phyloP scores from a whole-genome alignment of 495 filamentous ascomycete species.

The Penicillium verhagenii region DNA sequence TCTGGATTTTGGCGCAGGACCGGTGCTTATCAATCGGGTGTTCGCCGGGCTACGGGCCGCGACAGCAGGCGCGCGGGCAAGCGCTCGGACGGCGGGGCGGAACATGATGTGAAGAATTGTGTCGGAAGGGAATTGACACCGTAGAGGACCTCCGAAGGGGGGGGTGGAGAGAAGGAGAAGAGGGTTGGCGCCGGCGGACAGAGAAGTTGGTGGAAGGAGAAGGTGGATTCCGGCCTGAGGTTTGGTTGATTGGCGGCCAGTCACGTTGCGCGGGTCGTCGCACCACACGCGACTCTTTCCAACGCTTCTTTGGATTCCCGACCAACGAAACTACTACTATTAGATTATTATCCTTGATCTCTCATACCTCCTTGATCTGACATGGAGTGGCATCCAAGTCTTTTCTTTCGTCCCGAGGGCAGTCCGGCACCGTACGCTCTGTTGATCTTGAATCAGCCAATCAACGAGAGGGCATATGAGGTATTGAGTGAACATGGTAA shows the following conservation, averaged over 20 bases:
- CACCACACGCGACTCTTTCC: neutral
- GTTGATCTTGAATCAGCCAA: conserved; percentile 70
- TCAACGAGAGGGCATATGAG: conserved; percentile 48
- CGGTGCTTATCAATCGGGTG: conserved; percentile 71
- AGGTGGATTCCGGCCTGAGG: conserved; percentile 30
- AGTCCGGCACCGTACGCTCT: conserved; percentile 53
- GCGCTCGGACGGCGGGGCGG: conserved; percentile 55
- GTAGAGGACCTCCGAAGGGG: conserved; percentile 11
- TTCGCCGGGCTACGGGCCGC: conserved; percentile 35
- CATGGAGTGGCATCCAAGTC: conserved; percentile 56
- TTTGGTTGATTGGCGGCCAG: conserved; percentile 15
- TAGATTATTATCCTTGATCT: neutral
- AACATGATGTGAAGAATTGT: conserved; percentile 51
- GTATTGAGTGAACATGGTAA: conserved; percentile 60
- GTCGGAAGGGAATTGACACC: conserved; percentile 12
- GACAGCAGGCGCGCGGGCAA: conserved; percentile 51
- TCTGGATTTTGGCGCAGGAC: conserved; percentile 63
- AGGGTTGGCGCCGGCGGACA: conserved; percentile 10
- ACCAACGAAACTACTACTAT: neutral
- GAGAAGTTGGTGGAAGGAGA: conserved; percentile 28
- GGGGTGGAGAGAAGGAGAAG: conserved; percentile 8
- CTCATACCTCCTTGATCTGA: neutral
- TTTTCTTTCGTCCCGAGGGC: conserved; percentile 41
- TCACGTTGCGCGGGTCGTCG: conserved; percentile 24
- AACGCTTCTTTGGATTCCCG: conserved; percentile 1